Evolutionary conservation across 1,139 yeast species (phyloP).

Genomic region (Pichia sp.): DNA sequence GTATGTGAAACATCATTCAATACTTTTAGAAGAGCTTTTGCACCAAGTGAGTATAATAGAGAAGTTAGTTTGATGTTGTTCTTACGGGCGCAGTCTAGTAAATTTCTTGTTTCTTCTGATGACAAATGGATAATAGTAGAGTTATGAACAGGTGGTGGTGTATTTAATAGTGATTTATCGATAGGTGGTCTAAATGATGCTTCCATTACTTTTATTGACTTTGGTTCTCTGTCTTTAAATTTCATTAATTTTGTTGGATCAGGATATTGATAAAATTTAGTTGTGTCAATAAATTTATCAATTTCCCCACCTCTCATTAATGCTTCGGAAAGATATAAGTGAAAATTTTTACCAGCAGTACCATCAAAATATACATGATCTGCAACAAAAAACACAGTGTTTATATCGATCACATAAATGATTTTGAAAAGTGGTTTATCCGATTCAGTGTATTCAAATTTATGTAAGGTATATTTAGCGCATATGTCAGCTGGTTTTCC

Average conservation of each 20-base stretch:
- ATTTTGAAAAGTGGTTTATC: slow-evolving; percentile 17
- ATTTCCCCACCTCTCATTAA: not conserved
- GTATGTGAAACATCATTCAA: not conserved
- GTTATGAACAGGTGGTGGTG: slow-evolving; percentile 8
- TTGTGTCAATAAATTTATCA: not conserved
- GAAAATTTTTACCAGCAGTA: slow-evolving; percentile 33
- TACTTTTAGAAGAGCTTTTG: not conserved
- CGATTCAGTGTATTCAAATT: slow-evolving; percentile 5
- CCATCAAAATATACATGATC: slow-evolving; percentile 39
- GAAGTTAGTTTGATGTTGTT: slow-evolving; percentile 11
- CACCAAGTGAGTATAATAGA: slow-evolving; percentile 7
- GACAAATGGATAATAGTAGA: slow-evolving; percentile 1
- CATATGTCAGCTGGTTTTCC: not conserved
- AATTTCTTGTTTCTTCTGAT: not conserved
- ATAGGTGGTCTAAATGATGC: not conserved
- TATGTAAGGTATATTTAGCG: slow-evolving; percentile 1
- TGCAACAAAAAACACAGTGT: slow-evolving; percentile 28
- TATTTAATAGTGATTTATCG: not conserved
- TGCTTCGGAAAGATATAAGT: slow-evolving; percentile 12
- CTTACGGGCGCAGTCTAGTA: slow-evolving; percentile 2
- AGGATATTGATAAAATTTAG: slow-evolving; percentile 5
- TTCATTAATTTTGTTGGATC: slow-evolving; percentile 10
- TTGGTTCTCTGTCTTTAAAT: slow-evolving; percentile 1
- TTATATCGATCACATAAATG: slow-evolving; percentile 5
- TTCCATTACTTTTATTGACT: too few relatives aligned